Evolutionary conservation across 257 asterid species (phyloP), one percentile per base, ranked within the genome.

Genomic region (Henckelia pumila): DNA sequence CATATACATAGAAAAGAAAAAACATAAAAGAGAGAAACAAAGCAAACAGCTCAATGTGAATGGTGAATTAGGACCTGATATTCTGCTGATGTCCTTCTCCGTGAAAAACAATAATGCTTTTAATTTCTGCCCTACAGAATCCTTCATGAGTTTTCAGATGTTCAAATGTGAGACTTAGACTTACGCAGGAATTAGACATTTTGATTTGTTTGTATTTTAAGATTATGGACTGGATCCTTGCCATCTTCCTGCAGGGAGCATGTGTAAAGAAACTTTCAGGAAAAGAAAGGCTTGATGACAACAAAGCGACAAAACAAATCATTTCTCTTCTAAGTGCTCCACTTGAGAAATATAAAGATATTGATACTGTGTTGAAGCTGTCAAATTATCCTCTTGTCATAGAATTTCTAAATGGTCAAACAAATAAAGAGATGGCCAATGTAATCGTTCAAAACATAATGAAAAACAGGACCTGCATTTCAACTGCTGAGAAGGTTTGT

Each of bases 241-340:
- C 26, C 68, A 50, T 64, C 68, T 62, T 64, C 57, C 67, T 82
- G 76, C 87, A 94, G 99, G 99, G 98, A 63, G 95, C 95, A 64
- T 88, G 98, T 72, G 89, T 87, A 44, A 82, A 73, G 70, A 88
- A 85, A 73, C 93, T 94, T 61, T 87, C 96, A 28, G 95, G 93
- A 69, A 85, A 84, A 78, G 96, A 89, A 80, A 89, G 84, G 86
- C 86, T 91, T 63, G 87, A 83, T 64, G 98, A 94, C 76, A 79
- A 76, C 80, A 84, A 83, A 81, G 95, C 96, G 68, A 89, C 95
- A 64, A 94, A 89, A 80, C 95, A 86, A 83, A 85, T 91, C 66
- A 94, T 94, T 75, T 88, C 96, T 61, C 96, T 94, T 80, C 81
- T 91, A 64, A 94, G 98, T 81, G 96, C 99, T 74, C 98, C 99